Conservation (phyloP, 2,329 filamentous ascomycete genomes). For the Chaetomiaceae sp. region DNA sequence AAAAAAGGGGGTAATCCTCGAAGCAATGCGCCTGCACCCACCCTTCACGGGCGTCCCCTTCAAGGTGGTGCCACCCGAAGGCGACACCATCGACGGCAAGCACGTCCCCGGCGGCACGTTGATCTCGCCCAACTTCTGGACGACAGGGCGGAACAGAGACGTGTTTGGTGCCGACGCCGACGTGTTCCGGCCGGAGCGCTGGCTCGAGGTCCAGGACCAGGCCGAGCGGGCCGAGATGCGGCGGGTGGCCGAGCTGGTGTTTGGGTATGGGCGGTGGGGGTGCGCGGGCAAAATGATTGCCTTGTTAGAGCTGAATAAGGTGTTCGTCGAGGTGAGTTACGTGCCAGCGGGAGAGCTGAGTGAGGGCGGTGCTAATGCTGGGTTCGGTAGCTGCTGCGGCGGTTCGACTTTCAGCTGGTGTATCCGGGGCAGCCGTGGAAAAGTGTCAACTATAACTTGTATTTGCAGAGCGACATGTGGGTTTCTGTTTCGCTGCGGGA, state of each 20-base stretch:
- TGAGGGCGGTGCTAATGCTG: background rate
- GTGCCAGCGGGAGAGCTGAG: no score
- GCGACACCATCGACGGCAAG: conserved; percentile 30
- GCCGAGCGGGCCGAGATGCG: conserved; percentile 19
- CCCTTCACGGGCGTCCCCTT: conserved; percentile 25
- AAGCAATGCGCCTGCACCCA: conserved; percentile 24
- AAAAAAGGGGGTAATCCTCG: conserved; percentile 24
- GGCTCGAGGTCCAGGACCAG: conserved; percentile 36
- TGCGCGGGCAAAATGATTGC: conserved; percentile 42
- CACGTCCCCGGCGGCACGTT: conserved; percentile 31
- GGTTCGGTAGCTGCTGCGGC: conserved; percentile 20
- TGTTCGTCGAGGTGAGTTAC: conserved; percentile 38
- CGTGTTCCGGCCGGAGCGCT: conserved; percentile 44
- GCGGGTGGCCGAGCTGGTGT: conserved; percentile 33
- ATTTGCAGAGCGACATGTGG: conserved; percentile 31
- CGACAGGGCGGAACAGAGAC: conserved; percentile 17
- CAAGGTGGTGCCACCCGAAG: conserved; percentile 29
- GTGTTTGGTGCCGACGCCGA: conserved; percentile 38
- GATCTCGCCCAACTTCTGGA: conserved; percentile 23
- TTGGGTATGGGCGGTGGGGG: conserved; percentile 37
- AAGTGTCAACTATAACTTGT: conserved; percentile 28
- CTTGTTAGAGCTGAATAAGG: conserved; percentile 41
- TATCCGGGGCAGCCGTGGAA: conserved; percentile 28
- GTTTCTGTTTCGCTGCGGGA: conserved; percentile 26
- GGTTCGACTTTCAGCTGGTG: conserved; percentile 32